These are phyloP conservation scores for Sarcomyxa edulis DNA, from an alignment of 768 basidiomycete species.

Conservation along the genomic window DNA sequence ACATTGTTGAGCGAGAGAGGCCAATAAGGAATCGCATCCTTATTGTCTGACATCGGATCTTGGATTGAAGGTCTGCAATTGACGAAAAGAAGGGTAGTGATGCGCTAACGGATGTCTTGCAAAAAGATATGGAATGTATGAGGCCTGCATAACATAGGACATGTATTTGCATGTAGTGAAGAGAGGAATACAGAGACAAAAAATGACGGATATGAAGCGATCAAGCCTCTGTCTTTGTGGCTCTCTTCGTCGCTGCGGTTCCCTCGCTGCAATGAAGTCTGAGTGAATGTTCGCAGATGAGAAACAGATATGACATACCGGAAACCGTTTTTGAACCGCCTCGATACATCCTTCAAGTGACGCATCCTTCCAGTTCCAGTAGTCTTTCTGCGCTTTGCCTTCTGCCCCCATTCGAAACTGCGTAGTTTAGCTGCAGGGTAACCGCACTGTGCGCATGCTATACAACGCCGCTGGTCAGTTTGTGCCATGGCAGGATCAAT, in stretches of 20 bases:
- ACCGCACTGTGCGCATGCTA: conserved; percentile 94
- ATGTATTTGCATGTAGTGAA: too few relatives aligned
- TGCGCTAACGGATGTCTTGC: too few relatives aligned
- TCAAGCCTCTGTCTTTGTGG: conserved; percentile 47
- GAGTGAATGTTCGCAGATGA: conserved; percentile 1
- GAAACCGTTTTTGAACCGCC: conserved; percentile 99
- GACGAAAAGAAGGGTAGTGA: too few relatives aligned
- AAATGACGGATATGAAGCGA: not conserved
- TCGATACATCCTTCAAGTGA: conserved; percentile 86
- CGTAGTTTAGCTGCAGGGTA: conserved; percentile 94
- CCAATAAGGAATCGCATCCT: too few relatives aligned
- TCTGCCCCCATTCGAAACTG: conserved; percentile 96
- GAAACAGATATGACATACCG: conserved; percentile 40
- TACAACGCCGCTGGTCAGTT: not conserved
- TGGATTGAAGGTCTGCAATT: too few relatives aligned
- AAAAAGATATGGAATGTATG: too few relatives aligned
- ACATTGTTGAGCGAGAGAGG: too few relatives aligned
- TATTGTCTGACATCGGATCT: too few relatives aligned
- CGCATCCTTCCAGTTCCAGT: conserved; percentile 96
- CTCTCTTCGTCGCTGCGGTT: conserved; percentile 83
- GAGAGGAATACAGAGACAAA: too few relatives aligned
- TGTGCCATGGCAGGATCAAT: not conserved
- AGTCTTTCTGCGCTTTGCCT: conserved; percentile 99
- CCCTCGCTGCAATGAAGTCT: conserved; percentile 60
- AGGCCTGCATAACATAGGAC: too few relatives aligned